Evolutionary conservation across 768 basidiomycete genomes (phyloP), one percentile per base, ranked within the genome.

Genomic region (Suillus sp.): DNA sequence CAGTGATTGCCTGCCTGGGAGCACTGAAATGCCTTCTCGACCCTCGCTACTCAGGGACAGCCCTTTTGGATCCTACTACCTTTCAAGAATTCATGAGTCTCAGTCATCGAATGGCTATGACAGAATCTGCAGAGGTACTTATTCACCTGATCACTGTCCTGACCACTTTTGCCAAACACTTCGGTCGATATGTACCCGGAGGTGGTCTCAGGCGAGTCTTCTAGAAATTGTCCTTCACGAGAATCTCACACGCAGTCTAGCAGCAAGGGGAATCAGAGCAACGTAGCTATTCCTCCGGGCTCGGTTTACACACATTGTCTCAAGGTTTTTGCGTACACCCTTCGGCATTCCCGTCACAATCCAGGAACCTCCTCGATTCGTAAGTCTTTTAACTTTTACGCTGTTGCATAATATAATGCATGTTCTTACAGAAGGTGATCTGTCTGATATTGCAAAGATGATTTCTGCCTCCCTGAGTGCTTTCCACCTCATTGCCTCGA

Each of bases 11-110:
- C 8, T 83, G 87, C 4, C 81, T 97, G 13, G 86, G 88, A 70
- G 88, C 93, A 0, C 79, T 98, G 27, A 90, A 90, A 68, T 89
- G 81, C 59, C 81, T 99, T n/a, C 88, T 97, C 4, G 79, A 83
- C 34, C 89, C 90, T 0, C 86, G 91, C 64, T 92, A 93, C 70
- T 85, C 90, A 2, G 96, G 96, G 1, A 85, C 83, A 34, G 92
- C 90, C 0, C 83, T 98, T 38, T 80, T 91, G 63, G 91, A 96
- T 43, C 88, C 90, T 2, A 83, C 87, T 0, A 85, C 93, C 32
- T 96, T 96, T 70, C 93, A 95, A 54, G 96, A 99, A 75, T 87
- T 99, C 50, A 86, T 90, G 67, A 89, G 89, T 54, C 79, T 98
- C 4, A 93, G 89, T 72, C 95, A 96, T 71, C 86, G 96, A 6